Base-by-base conservation (phyloP, 495 filamentous ascomycete species). In the Hypoxylon subgilvum region DNA sequence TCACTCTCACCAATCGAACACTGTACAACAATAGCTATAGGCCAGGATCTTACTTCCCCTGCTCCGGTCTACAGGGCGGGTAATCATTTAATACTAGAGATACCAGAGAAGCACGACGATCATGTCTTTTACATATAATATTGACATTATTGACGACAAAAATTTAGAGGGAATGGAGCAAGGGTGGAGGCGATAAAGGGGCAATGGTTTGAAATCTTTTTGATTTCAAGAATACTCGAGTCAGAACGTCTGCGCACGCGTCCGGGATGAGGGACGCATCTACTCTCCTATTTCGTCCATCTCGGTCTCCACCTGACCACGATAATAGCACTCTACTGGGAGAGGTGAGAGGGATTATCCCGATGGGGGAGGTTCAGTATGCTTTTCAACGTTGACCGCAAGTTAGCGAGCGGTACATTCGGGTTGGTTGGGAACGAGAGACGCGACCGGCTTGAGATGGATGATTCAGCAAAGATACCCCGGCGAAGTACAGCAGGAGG, bases 21-120 rank as follows among this genome's bases (percentile, higher is more conserved):
- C 45, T 64, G 61, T 64, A 64, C 61, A 64, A 64, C 61, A 64
- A 64, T 54, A 58, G 53, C 58, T 54, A 58, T 54, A 50, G 49
- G 39, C 36, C 43, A 34, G 48, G 32, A 38, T 52, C 35, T 42
- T 28, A 25, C n/a, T 59, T 40, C 21, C 34, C 48, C 36, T 32
- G 45, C 31, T 56, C 44, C 46, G 25, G 30, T 43, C 44, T 54
- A 38, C 38, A 32, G 53, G 42, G 61, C 53, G 31, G 60, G 44
- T 58, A 53, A 58, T 62, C 43, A 34, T 47, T 58, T 65, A 61
- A 67, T 70, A 67, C 49, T 69, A 69, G 66, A 72, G 69, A 66
- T 70, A 69, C 57, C 68, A 67, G 57, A 23, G 52, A 62, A 65
- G 65, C 46, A 65, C 66, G 61, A 67, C 59, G 57, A 44, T 48